These are phyloP conservation scores for Verticillium zaregamsianum DNA, from an alignment of 2,329 filamentous ascomycete species.

Conservation along the genomic window DNA sequence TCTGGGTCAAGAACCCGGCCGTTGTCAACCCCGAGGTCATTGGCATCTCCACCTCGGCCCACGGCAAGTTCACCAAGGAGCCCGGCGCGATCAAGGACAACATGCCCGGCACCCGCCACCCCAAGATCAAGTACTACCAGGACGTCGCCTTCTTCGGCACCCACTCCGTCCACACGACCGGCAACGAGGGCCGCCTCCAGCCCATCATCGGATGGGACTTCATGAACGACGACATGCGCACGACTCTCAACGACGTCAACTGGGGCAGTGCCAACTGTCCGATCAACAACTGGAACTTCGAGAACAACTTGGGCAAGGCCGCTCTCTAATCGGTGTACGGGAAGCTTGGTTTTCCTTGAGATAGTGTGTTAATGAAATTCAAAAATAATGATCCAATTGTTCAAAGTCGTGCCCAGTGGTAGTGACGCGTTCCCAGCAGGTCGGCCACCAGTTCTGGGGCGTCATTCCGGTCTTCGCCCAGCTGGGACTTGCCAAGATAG, in stretches of 20 bases:
- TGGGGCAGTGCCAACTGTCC: neutral
- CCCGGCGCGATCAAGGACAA: neutral
- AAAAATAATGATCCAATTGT: too few relatives aligned
- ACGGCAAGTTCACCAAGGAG: neutral
- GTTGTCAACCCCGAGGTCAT: neutral
- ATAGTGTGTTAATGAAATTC: neutral
- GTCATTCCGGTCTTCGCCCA: too few relatives aligned
- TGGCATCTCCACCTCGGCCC: neutral
- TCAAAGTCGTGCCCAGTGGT: too few relatives aligned
- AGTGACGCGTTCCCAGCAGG: too few relatives aligned
- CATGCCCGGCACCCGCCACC: neutral
- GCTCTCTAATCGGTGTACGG: neutral
- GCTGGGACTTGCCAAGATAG: too few relatives aligned
- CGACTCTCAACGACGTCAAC: neutral
- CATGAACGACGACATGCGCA: neutral
- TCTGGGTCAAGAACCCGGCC: slow-evolving; percentile 18
- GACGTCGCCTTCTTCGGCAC: neutral
- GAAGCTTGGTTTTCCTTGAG: neutral
- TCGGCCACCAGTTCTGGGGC: too few relatives aligned
- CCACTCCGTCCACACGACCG: neutral
- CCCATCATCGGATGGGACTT: neutral
- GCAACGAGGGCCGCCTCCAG: neutral
- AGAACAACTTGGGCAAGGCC: neutral
- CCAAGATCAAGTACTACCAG: neutral
- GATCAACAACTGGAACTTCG: neutral